Percentiles rank a stretch among this genome's conserved stretches.
These are phyloP conservation scores for Clarireedia paspali DNA, from an alignment of 2,329 filamentous ascomycete genomes.

Conservation along the genomic window DNA sequence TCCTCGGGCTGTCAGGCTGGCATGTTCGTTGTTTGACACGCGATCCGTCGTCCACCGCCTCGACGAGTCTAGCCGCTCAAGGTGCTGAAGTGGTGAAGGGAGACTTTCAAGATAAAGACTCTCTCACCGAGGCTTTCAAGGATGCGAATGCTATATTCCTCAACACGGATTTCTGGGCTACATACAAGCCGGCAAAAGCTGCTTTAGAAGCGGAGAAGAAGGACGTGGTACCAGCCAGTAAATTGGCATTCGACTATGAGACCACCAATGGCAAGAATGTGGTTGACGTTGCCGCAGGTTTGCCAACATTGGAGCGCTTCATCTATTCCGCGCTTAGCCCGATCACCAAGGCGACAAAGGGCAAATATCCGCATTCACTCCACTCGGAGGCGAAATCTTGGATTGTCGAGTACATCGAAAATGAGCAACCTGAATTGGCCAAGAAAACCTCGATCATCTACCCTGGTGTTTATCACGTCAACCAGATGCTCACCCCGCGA, in stretches of 20 bases:
- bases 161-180: slow-evolving; percentile 24
- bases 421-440: slow-evolving; percentile 21
- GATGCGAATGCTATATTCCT: slow-evolving; percentile 24
- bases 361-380: slow-evolving; percentile 34
- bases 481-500: slow-evolving; percentile 13
- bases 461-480: slow-evolving; percentile 17
- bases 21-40: slow-evolving; percentile 22
- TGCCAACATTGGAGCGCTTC: slow-evolving; percentile 31
- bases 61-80: slow-evolving; percentile 11
- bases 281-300: slow-evolving; percentile 21
- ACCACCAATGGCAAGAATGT: slow-evolving; percentile 25
- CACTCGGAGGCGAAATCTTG: slow-evolving; percentile 30
- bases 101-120: slow-evolving; percentile 18
- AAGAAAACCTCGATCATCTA: slow-evolving; percentile 30
- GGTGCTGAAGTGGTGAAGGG: slow-evolving; percentile 25
- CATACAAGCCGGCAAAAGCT: not conserved
- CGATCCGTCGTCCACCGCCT: slow-evolving; percentile 13
- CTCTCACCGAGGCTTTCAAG: slow-evolving; percentile 19
- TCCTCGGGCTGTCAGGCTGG: slow-evolving; percentile 22
- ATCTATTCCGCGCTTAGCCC: slow-evolving; percentile 34
- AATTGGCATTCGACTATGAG: slow-evolving; percentile 18
- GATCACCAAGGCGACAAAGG: slow-evolving; percentile 31
- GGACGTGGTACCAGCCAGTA: not conserved
- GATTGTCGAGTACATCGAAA: slow-evolving; percentile 27
- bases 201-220: no score